Evolutionary conservation across 2,329 filamentous ascomycete species (phyloP).

Genomic region (Colletotrichum eleusines): DNA sequence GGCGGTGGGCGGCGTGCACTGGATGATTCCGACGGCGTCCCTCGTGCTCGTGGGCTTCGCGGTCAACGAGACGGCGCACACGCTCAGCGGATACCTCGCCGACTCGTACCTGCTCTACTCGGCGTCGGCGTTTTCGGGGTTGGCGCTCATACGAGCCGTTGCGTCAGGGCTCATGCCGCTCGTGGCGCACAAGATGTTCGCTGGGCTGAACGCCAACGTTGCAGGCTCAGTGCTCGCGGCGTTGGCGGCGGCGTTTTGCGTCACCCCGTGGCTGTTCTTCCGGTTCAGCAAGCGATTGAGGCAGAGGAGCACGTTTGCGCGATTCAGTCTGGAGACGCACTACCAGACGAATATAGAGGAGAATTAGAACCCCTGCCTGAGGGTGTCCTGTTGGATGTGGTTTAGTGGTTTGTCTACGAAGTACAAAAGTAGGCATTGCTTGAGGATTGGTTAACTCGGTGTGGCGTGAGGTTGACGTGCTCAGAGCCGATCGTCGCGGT

Average conservation of each 20-base stretch:
- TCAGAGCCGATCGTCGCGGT: constrained; percentile 23
- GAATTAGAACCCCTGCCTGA: constrained; percentile 13
- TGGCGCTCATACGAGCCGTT: constrained; percentile 45
- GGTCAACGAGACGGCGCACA: constrained; percentile 54
- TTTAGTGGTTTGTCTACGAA: not conserved
- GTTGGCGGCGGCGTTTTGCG: constrained; percentile 43
- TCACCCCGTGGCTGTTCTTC: constrained; percentile 43
- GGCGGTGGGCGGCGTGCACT: constrained; percentile 47
- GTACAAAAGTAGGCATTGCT: not conserved
- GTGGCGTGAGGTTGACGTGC: constrained; percentile 14
- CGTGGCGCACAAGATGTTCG: constrained; percentile 45
- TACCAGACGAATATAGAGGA: constrained; percentile 40
- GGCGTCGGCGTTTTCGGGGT: constrained; percentile 46
- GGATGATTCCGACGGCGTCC: constrained; percentile 55
- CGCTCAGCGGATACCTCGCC: constrained; percentile 46
- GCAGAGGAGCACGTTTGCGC: constrained; percentile 45
- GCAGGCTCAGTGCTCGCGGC: constrained; percentile 45
- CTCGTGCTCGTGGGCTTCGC: constrained; percentile 61
- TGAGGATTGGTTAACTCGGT: constrained; percentile 11
- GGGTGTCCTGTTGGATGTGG: not conserved
- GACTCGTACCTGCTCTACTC: constrained; percentile 46
- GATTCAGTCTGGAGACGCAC: constrained; percentile 44
- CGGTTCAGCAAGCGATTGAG: constrained; percentile 44
- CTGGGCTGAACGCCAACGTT: constrained; percentile 43
- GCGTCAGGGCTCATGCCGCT: constrained; percentile 46